phyloP scores from a whole-genome alignment of 2,329 filamentous ascomycete species.

The Monosporascus ibericus region DNA sequence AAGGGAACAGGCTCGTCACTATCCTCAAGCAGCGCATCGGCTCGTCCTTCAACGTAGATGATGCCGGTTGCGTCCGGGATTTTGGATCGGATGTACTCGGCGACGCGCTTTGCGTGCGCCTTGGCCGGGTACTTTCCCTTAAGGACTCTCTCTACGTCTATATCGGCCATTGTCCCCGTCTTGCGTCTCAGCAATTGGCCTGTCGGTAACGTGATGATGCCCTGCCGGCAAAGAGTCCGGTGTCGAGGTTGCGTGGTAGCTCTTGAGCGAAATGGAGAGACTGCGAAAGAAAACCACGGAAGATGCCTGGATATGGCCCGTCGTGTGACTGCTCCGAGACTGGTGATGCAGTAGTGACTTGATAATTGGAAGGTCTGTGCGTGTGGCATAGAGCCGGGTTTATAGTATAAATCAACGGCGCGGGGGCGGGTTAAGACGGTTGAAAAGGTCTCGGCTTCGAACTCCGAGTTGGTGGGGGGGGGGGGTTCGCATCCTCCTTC shows the following conservation, averaged over 20 bases:
- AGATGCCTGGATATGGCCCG: no score
- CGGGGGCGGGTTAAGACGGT: no score
- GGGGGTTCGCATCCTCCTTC: no score
- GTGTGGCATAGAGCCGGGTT: no score
- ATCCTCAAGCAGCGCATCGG: slow-evolving; percentile 78
- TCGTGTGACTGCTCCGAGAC: no score
- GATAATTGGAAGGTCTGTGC: no score
- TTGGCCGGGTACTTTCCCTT: slow-evolving; percentile 75
- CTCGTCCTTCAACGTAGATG: slow-evolving; percentile 83
- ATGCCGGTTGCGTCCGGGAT: slow-evolving; percentile 61
- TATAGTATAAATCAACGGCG: no score
- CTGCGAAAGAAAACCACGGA: no score
- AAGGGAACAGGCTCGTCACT: slow-evolving; percentile 80
- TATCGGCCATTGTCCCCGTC: slow-evolving; percentile 17
- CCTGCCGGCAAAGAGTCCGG: not conserved
- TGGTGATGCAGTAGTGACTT: no score
- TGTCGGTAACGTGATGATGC: slow-evolving; percentile 5
- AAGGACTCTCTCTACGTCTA: slow-evolving; percentile 47
- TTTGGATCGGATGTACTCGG: slow-evolving; percentile 65
- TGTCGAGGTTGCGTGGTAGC: not conserved
- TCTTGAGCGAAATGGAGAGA: no score
- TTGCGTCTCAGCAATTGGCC: not conserved
- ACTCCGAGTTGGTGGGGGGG: no score
- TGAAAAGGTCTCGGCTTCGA: no score
- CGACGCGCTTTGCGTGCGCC: slow-evolving; percentile 77